Base-by-base conservation (phyloP, 148 eudicot species). In the Mesembryanthemum crystallinum region DNA sequence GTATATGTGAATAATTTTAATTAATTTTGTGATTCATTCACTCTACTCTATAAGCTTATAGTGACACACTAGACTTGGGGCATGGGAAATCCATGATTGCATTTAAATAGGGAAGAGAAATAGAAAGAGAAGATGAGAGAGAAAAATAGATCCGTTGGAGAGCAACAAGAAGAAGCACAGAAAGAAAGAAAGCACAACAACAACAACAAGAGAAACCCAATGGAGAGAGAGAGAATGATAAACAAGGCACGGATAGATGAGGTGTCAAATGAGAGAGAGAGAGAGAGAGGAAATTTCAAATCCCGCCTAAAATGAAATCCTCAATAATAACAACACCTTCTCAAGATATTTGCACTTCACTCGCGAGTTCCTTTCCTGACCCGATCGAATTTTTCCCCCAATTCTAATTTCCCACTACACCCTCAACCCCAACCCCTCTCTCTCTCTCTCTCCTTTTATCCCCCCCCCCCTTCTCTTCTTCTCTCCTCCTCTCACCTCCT, bases 231-330 rank as follows among this genome's bases (percentile, higher is more conserved):
- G n/a, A n/a, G n/a, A n/a, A n/a, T n/a, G n/a, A n/a, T n/a, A n/a
- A n/a, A n/a, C n/a, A 70, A 29, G 54, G 8, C 79, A 12, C 76
- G 85, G 85, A 82, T 82, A 35, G 73, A 7, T 82, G 79, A 74
- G 62, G 76, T 82, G 85, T 66, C 79, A 73, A 37, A 23, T 14
- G n/a, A n/a, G n/a, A n/a, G n/a, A n/a, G n/a, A n/a, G n/a, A n/a
- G n/a, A n/a, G n/a, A n/a, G 21, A 24, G 30, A 30, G 37, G 49
- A 43, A 72, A 39, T 45, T 69, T 66, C 58, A 75, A 77, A 67
- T 54, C 85, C 85, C 85, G 82, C 85, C 79, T 61, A 75, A 78
- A 82, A 59, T n/a, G 12, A 15, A 37, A 24, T n/a, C n/a, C n/a
- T n/a, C n/a, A n/a, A n/a, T n/a, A 35, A 20, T 54, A 18, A 43